These are phyloP conservation scores for Wickerhamia fluorescens DNA, from an alignment of 805 yeast genomes.

Conservation along the genomic window DNA sequence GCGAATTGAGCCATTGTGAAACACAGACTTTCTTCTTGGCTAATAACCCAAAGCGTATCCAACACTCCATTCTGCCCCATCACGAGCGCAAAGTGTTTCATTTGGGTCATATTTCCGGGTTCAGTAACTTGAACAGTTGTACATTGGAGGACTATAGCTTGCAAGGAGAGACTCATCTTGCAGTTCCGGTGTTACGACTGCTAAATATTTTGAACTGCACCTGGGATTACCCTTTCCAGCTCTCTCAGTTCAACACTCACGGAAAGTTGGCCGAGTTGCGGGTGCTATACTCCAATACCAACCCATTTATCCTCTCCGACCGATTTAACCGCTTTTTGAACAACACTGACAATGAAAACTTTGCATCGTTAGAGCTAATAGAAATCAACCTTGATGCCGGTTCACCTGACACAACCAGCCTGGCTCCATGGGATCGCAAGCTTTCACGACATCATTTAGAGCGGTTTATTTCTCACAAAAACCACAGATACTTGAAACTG, in stretches of 20 bases:
- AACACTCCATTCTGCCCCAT: conserved; percentile 7
- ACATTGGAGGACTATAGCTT: conserved; percentile 35
- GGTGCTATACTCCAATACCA: conserved; percentile 19
- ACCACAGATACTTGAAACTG: too few species aligned
- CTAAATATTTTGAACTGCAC: conserved; percentile 39
- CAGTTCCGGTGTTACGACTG: conserved; percentile 1
- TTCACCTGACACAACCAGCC: not conserved
- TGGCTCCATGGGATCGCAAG: conserved; percentile 1
- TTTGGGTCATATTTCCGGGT: conserved; percentile 36
- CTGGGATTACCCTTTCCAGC: conserved; percentile 52
- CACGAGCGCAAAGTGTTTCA: conserved; percentile 27
- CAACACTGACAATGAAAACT: not conserved
- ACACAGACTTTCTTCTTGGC: conserved; percentile 5
- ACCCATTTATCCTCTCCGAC: conserved; percentile 31
- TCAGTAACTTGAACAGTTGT: conserved; percentile 25
- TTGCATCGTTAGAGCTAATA: not conserved
- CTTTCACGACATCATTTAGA: too few species aligned
- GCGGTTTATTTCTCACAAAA: too few species aligned
- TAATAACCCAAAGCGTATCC: conserved; percentile 1
- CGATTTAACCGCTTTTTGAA: conserved; percentile 25
- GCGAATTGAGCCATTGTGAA: conserved; percentile 15
- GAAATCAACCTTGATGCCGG: not conserved
- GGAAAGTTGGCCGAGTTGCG: conserved; percentile 15
- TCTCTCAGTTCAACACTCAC: conserved; percentile 26
- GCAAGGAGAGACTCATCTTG: conserved; percentile 27